Conservation (phyloP, 1,139 yeast genomes). For the Diutina scorzettiae region DNA sequence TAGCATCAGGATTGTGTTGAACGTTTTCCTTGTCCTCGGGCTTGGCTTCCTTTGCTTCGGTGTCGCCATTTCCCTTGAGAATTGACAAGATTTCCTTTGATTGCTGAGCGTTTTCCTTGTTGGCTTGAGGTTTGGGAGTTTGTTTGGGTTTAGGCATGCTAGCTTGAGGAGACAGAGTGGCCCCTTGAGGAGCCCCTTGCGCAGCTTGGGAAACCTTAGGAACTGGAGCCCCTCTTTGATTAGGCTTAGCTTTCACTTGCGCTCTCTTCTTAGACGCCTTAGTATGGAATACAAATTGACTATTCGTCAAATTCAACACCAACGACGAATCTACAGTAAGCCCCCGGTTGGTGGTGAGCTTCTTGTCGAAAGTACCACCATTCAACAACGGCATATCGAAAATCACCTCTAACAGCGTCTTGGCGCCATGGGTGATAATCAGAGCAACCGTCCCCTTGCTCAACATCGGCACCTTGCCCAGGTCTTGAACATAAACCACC, state of each 20-base stretch:
- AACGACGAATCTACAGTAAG: conserved; percentile 71
- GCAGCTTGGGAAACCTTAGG: conserved; percentile 9
- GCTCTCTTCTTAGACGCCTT: conserved; percentile 40
- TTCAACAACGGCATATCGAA: conserved; percentile 78
- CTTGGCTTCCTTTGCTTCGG: conserved; percentile 7
- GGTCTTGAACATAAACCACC: conserved; percentile 71
- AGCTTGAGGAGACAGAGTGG: conserved; percentile 10
- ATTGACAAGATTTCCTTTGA: background rate
- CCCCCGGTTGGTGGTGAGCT: conserved; percentile 70
- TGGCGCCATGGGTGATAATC: conserved; percentile 51
- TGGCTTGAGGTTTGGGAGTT: background rate
- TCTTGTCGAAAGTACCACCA: conserved; percentile 73
- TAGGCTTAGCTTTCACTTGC: conserved; percentile 12
- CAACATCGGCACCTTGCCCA: conserved; percentile 83
- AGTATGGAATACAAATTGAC: conserved; percentile 68
- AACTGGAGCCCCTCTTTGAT: background rate
- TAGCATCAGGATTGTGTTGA: conserved; percentile 23
- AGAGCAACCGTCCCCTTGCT: conserved; percentile 89
- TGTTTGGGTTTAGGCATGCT: conserved; percentile 9
- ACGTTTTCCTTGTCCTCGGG: conserved; percentile 5
- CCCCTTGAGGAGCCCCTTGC: conserved; percentile 8
- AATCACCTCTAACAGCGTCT: conserved; percentile 52
- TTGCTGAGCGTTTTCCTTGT: background rate
- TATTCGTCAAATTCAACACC: conserved; percentile 62
- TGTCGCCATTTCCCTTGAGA: conserved; percentile 5